Conservation (phyloP, 495 filamentous ascomycete genomes). For the Recurvomyces mirabilis region DNA sequence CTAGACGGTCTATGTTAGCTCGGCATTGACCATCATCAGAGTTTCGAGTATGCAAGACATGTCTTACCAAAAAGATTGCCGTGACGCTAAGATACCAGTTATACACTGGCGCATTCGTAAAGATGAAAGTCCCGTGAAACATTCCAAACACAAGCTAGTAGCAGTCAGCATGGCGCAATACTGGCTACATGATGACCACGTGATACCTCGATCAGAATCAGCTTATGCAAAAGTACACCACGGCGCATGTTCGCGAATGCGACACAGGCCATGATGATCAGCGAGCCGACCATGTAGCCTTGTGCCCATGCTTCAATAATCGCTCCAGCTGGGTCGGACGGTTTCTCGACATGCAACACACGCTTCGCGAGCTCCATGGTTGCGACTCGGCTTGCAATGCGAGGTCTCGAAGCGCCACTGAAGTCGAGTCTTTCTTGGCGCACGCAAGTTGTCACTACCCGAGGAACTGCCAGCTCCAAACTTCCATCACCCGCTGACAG, state of each 20-base stretch:
- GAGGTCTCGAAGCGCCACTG: too few species aligned
- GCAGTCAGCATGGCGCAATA: not conserved
- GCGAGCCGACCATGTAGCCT: conserved; percentile 30
- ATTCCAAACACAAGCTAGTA: conserved; percentile 28
- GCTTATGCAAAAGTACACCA: conserved; percentile 30
- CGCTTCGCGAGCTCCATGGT: conserved; percentile 1
- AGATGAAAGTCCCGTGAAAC: conserved; percentile 31
- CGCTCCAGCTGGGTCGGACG: conserved; percentile 22
- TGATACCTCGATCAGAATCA: conserved; percentile 31
- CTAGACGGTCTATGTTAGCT: too few species aligned
- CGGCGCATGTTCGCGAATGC: conserved; percentile 32
- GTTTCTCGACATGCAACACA: conserved; percentile 17
- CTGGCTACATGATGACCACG: not conserved
- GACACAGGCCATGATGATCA: conserved; percentile 31
- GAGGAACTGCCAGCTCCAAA: too few species aligned
- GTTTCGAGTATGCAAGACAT: not conserved
- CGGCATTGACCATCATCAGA: too few species aligned
- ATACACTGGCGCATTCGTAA: conserved; percentile 24
- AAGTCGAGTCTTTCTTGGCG: too few species aligned
- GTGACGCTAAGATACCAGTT: conserved; percentile 30
- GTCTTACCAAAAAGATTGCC: conserved; percentile 24
- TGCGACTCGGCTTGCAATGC: too few species aligned
- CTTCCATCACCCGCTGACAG: too few species aligned
- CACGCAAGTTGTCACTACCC: too few species aligned
- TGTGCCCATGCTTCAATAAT: conserved; percentile 33